Percentiles rank a stretch among this genome's conserved stretches.
Conservation (phyloP, 225 moss, liverwort and hornwort species). For the Sphagnum contortum region DNA sequence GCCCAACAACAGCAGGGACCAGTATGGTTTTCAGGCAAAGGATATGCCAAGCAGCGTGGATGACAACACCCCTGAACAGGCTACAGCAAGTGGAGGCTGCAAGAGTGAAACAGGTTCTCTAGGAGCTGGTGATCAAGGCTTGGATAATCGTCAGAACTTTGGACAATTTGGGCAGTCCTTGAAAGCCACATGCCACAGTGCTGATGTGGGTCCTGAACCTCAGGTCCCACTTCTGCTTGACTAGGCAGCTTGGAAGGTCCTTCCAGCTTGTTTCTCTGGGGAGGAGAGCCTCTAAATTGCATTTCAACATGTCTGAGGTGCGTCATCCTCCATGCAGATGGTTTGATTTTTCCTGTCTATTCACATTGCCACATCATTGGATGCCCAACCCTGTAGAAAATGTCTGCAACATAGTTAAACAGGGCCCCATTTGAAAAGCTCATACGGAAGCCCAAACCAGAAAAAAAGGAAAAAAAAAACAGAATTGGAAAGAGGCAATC, state of each 20-base stretch:
- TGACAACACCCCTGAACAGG: neutral
- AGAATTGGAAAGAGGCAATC: neutral
- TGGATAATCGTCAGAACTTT: conserved; percentile 37
- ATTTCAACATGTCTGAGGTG: neutral
- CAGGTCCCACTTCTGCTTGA: conserved; percentile 74
- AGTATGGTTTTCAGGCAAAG: conserved; percentile 8
- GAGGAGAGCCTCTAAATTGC: conserved; percentile 3
- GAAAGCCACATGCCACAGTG: conserved; percentile 55
- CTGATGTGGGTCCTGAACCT: conserved; percentile 66
- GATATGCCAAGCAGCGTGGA: conserved; percentile 10
- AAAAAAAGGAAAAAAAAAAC: conserved; percentile 16
- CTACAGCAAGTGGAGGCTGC: conserved; percentile 10
- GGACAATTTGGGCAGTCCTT: conserved; percentile 46
- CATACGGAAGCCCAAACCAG: conserved; percentile 3
- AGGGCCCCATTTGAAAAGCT: conserved; percentile 33
- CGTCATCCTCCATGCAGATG: neutral
- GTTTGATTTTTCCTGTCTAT: conserved; percentile 1
- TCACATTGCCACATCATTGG: conserved; percentile 16
- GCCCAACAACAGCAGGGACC: conserved; percentile 3
- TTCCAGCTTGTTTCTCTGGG: conserved; percentile 4
- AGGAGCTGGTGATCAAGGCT: conserved; percentile 14
- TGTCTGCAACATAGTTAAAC: conserved; percentile 13
- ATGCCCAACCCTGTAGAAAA: conserved; percentile 35
- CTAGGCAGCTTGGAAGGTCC: conserved; percentile 3
- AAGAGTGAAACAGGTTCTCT: conserved; percentile 7